Percentiles rank a stretch among this genome's conserved stretches.
Evolutionary conservation across 2,329 filamentous ascomycete genomes (phyloP).

Genomic region (Clathrospora elynae): DNA sequence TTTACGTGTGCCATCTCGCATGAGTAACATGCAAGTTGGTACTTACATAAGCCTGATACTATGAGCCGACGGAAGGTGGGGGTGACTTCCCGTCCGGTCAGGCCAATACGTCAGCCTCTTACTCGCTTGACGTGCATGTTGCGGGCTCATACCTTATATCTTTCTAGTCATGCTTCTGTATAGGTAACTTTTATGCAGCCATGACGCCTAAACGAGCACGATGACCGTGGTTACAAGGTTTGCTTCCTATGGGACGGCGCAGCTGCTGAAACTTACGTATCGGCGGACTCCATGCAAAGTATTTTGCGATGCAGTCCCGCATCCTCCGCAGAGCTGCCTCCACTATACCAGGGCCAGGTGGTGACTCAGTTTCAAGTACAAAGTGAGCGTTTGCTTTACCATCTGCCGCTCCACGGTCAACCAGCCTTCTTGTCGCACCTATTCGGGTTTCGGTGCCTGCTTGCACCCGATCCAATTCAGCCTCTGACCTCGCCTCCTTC

Average conservation of each 20-base stretch:
- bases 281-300: slow-evolving; percentile 22
- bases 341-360: slow-evolving; percentile 8
- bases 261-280: slow-evolving; percentile 20
- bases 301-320: slow-evolving; percentile 16
- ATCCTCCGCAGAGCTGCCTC: slow-evolving; percentile 16
- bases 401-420: slow-evolving; percentile 20
- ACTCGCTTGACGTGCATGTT: slow-evolving; percentile 19
- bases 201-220: slow-evolving; percentile 10
- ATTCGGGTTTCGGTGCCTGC: slow-evolving; percentile 17
- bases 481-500: slow-evolving; percentile 7
- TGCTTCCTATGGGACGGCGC: slow-evolving; percentile 14
- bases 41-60: slow-evolving; percentile 9
- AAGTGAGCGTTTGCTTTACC: slow-evolving; percentile 20
- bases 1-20: slow-evolving; percentile 8
- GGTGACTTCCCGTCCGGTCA: slow-evolving; percentile 12
- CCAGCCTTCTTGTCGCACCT: slow-evolving; percentile 22
- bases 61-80: slow-evolving; percentile 10
- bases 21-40: slow-evolving; percentile 7
- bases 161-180: slow-evolving; percentile 8
- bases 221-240: slow-evolving; percentile 11
- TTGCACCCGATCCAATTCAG: slow-evolving; percentile 12
- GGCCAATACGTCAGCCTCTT: slow-evolving; percentile 7
- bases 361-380: slow-evolving; percentile 28
- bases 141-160: slow-evolving; percentile 15
- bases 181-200: neutral